Evolutionary conservation across 2,329 filamentous ascomycete species (phyloP).

Genomic region (Zymoseptoria ardabiliae): DNA sequence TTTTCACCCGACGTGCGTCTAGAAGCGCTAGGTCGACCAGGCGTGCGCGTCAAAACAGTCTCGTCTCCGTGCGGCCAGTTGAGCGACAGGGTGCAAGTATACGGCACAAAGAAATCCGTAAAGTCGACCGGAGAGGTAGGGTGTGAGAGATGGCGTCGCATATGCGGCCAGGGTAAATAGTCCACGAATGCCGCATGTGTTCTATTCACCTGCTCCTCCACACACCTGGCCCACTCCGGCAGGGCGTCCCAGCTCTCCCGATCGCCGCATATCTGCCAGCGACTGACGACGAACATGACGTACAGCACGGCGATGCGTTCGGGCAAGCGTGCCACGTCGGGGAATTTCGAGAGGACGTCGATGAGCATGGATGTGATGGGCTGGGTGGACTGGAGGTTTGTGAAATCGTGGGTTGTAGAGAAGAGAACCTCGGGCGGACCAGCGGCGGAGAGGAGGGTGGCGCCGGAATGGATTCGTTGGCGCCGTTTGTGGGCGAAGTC

Average conservation of each 20-base stretch:
- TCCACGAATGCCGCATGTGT: conserved; percentile 78
- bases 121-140: conserved; percentile 46
- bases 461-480: conserved; percentile 58
- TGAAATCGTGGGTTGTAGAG: conserved; percentile 61
- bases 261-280: conserved; percentile 74
- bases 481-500: conserved; percentile 67
- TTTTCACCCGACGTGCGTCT: too few relatives aligned
- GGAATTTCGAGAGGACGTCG: conserved; percentile 77
- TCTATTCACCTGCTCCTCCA: conserved; percentile 56
- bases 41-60: conserved; percentile 51
- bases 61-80: conserved; percentile 79
- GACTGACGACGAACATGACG: conserved; percentile 77
- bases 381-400: conserved; percentile 60
- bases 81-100: conserved; percentile 64
- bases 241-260: conserved; percentile 71
- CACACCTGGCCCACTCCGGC: conserved; percentile 64
- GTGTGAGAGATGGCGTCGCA: conserved; percentile 57
- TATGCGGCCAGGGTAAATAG: conserved; percentile 68
- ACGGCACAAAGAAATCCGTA: conserved; percentile 77
- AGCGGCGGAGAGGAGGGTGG: conserved; percentile 67
- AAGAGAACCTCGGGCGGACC: conserved; percentile 71
- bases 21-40: background rate
- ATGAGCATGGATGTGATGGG: conserved; percentile 79
- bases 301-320: conserved; percentile 78
- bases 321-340: conserved; percentile 67